phyloP scores from a whole-genome alignment of 768 basidiomycete species.

The Strobilomyces echinocephalus region DNA sequence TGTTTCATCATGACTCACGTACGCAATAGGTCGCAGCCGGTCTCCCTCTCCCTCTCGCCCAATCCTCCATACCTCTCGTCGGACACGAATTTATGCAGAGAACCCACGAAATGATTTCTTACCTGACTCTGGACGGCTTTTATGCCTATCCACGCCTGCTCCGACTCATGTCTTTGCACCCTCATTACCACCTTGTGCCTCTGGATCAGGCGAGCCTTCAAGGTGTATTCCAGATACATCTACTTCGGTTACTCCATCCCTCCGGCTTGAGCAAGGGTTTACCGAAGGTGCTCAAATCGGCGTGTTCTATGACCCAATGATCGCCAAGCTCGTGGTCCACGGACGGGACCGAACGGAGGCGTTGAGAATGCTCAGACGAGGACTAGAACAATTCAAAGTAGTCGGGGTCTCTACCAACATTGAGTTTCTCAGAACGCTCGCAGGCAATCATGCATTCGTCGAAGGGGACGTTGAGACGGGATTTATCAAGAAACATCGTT shows the following conservation, averaged over 20 bases:
- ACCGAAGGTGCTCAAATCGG: conserved; percentile 73
- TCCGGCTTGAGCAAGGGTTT: conserved; percentile 92
- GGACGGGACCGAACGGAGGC: conserved; percentile 83
- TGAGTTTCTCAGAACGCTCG: conserved; percentile 77
- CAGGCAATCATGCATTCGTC: conserved; percentile 74
- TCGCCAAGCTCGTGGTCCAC: conserved; percentile 87
- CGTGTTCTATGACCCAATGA: conserved; percentile 90
- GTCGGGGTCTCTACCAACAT: conserved; percentile 91
- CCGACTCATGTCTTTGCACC: conserved; percentile 70
- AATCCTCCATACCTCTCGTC: conserved; percentile 75
- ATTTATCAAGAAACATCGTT: conserved; percentile 87
- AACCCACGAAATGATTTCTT: conserved; percentile 91
- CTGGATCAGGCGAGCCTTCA: conserved; percentile 19
- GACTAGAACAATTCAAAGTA: conserved; percentile 83
- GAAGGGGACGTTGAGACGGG: conserved; percentile 84
- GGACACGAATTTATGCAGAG: conserved; percentile 97
- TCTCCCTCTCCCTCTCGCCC: conserved; percentile 74
- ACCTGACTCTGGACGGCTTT: conserved; percentile 80
- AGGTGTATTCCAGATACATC: conserved; percentile 18
- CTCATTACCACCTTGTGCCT: conserved; percentile 29
- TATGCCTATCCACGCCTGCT: conserved; percentile 75
- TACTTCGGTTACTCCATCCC: conserved; percentile 44
- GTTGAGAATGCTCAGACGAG: conserved; percentile 70
- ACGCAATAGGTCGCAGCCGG: conserved; percentile 71
- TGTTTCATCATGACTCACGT: background rate